These are phyloP conservation scores for carrot (Daucus carota) DNA, from an alignment of 129 eudicot species.

Conservation along the genomic window DNA sequence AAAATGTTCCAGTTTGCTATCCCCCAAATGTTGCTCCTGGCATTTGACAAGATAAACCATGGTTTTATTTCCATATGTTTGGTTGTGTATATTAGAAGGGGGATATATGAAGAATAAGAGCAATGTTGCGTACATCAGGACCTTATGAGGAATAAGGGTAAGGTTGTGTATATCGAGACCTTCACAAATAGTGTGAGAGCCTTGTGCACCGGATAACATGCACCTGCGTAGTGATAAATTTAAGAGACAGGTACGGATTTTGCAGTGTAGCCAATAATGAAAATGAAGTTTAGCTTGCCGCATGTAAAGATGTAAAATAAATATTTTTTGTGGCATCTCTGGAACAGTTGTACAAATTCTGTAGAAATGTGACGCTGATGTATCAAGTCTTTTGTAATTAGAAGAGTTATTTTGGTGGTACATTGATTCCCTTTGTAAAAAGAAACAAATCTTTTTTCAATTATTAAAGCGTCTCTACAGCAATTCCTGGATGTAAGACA, in stretches of 20 bases:
- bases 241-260: neutral
- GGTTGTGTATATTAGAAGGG: neutral
- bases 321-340: conserved; percentile 1
- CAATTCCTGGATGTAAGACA: neutral
- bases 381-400: conserved; percentile 19
- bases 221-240: neutral
- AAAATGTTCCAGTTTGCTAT: conserved; percentile 25
- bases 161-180: neutral
- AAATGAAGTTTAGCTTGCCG: conserved; percentile 18
- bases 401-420: neutral
- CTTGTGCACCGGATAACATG: neutral
- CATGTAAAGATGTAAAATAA: conserved; percentile 14
- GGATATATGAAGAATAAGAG: neutral
- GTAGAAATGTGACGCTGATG: conserved; percentile 14
- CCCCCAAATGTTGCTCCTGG: conserved; percentile 41
- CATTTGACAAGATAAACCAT: conserved; percentile 14
- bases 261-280: conserved; percentile 17
- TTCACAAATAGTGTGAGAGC: neutral
- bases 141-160: neutral
- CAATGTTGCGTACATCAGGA: neutral
- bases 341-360: neutral
- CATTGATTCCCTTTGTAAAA: neutral
- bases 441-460: neutral
- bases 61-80: neutral
- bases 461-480: neutral